Percentiles rank a stretch among this genome's conserved stretches.
Evolutionary conservation across 2,329 filamentous ascomycete species (phyloP).

Genomic region (Cladorrhinum sp.): DNA sequence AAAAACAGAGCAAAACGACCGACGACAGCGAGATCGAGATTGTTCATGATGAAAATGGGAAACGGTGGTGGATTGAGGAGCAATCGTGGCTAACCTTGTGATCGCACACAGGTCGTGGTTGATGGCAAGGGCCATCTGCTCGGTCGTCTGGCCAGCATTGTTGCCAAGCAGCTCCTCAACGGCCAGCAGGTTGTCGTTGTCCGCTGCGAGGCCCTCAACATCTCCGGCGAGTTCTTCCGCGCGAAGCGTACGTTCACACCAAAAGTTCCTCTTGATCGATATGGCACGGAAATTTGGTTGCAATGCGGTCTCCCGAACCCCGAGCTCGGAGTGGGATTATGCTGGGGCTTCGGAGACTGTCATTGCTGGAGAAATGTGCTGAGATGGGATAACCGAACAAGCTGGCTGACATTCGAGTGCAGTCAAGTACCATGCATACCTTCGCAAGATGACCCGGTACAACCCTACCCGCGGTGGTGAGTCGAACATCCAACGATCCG

Average conservation of each 20-base stretch:
- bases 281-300: neutral
- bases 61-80: neutral
- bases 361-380: neutral
- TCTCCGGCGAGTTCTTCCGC: conserved; percentile 99
- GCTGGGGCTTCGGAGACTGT: neutral
- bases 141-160: conserved; percentile 95
- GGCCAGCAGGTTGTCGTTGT: conserved; percentile 99
- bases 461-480: conserved; percentile 98
- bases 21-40: neutral
- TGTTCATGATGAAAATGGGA: neutral
- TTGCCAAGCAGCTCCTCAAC: conserved; percentile 98
- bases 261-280: conserved; percentile 18
- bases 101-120: conserved; percentile 75
- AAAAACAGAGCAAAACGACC: conserved; percentile 5
- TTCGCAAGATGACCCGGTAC: conserved; percentile 99
- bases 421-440: conserved; percentile 99
- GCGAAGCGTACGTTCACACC: conserved; percentile 85
- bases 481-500: conserved; percentile 38
- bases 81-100: conserved; percentile 33
- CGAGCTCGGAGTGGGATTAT: neutral
- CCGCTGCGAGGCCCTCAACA: conserved; percentile 98
- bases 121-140: conserved; percentile 99
- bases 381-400: conserved; percentile 6
- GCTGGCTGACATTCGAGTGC: conserved; percentile 50
- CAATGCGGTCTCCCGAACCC: neutral